Evolutionary conservation across 495 filamentous ascomycete species (phyloP), one percentile per base, ranked within the genome.

Genomic region (Podospora sp.): DNA sequence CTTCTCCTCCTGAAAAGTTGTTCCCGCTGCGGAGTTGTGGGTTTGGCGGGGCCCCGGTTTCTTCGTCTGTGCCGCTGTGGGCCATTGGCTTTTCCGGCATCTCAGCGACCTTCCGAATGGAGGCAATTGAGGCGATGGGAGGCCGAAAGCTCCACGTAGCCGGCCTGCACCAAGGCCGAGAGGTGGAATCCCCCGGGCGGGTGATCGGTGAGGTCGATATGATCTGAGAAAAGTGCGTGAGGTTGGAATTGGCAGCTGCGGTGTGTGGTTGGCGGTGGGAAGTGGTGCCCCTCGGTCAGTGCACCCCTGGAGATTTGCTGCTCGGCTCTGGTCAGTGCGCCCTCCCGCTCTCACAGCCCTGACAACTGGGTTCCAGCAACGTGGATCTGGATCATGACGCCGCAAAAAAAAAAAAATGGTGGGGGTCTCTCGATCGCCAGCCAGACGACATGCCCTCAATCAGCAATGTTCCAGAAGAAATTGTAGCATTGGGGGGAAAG

Each of bases 341-440:
- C 60, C 24, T 36, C 67, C 56, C 24, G 56, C 40, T 21, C 29
- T 20, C 21, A 25, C 20, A 35, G 57, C 26, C 57, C 66, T 58
- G 60, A 59, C 40, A 59, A 27, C n/a, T 50, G 35, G 35, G 60
- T 66, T 68, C 68, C 68, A 66, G 68, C 68, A 56, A 51, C 60
- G 68, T 69, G 68, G 68, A 63, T 66, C 58, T 62, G 62, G 66
- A 65, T 57, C 63, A 50, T 58, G 53, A 55, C 60, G 63, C 62
- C 35, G 59, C 63, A 63, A 66, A 36, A 52, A 63, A 52, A 63
- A 26, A 33, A 33, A 33, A 20, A 33, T 53, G 58, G 68, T 69
- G 68, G 68, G 68, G 68, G 68, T 65, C 27, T 25, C 50, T 25
- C 52, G 35, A 33, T 50, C 33, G 2, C 46, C 46, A 26, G n/a